Conservation (phyloP, 192 early-diverging fungal species). For the Umbelopsis sp. region DNA sequence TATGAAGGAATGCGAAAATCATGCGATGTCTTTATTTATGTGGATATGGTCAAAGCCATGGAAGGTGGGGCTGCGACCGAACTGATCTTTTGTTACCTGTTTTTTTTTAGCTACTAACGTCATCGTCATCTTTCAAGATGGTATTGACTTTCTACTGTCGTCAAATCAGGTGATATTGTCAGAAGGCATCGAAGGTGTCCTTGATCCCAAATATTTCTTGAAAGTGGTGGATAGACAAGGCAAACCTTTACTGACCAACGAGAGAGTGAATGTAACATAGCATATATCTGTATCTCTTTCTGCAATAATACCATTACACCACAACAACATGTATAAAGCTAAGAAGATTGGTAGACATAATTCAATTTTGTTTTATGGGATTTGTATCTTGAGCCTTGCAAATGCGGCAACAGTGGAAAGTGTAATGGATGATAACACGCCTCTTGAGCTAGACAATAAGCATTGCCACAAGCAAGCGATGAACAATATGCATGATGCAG, state of each 20-base stretch:
- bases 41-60: slow-evolving; percentile 72
- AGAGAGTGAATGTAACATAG: background rate
- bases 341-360: background rate
- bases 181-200: slow-evolving; percentile 66
- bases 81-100: background rate
- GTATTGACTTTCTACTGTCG: slow-evolving; percentile 77
- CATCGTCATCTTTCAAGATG: slow-evolving; percentile 44
- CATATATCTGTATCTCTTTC: background rate
- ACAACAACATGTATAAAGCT: background rate
- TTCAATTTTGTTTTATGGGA: background rate
- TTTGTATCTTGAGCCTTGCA: slow-evolving; percentile 13
- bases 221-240: slow-evolving; percentile 49
- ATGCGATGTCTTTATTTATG: slow-evolving; percentile 77
- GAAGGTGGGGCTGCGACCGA: slow-evolving; percentile 42
- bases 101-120: background rate
- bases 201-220: slow-evolving; percentile 68
- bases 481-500: background rate
- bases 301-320: background rate
- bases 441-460: background rate
- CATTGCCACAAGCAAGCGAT: background rate
- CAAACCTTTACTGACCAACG: background rate
- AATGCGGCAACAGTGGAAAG: slow-evolving; percentile 7
- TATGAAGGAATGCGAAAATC: slow-evolving; percentile 65
- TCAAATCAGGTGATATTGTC: slow-evolving; percentile 82
- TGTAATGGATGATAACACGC: background rate